Base-by-base conservation (phyloP, 2,329 filamentous ascomycete species). In the Rugonectria rugulosa region DNA sequence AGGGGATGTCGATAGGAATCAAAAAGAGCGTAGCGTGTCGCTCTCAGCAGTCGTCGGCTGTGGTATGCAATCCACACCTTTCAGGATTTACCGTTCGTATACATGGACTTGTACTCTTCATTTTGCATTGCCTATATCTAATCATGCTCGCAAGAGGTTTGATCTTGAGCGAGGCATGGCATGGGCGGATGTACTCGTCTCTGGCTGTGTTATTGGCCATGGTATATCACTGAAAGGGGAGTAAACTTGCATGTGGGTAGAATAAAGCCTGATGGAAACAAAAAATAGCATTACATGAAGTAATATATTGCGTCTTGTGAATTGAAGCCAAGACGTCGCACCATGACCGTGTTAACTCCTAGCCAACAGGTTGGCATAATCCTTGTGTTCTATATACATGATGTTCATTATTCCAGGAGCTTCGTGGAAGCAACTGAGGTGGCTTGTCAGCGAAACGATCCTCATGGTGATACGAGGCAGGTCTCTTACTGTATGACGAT, bases 141-240 rank as follows among this genome's bases (percentile, higher is more conserved):
- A 56, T 51, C 34, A 31, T 37, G 43, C 46, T 40, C 15, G 34
- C 14, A 41, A 32, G 46, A 46, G 17, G 53, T 27, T 50, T 24
- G 45, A 50, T 45, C 41, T 45, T 40, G 37, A 51, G 46, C 46
- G 29, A 49, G 47, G 52, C 56, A 64, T 57, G 53, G 48, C 38
- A 56, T 36, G 44, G 50, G 54, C 47, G 10, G 49, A 45, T 57
- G 56, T 59, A 50, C 48, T 48, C n/a, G 45, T 57, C 34, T 53
- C 42, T 56, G 58, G 48, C 48, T 44, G 56, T 57, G 62, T 62
- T 57, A 57, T 65, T 62, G 41, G 61, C 59, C 52, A 48, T 49
- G 54, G 49, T 59, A 62, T 65, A 56, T 64, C 62, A 57, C 42
- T 55, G 52, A 62, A 65, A 21, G 66, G 34, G 34, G 43, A 48